Evolutionary conservation across 163 green algal genomes (phyloP), one percentile per base, ranked within the genome.

Genomic region (Chloromonas sp.): DNA sequence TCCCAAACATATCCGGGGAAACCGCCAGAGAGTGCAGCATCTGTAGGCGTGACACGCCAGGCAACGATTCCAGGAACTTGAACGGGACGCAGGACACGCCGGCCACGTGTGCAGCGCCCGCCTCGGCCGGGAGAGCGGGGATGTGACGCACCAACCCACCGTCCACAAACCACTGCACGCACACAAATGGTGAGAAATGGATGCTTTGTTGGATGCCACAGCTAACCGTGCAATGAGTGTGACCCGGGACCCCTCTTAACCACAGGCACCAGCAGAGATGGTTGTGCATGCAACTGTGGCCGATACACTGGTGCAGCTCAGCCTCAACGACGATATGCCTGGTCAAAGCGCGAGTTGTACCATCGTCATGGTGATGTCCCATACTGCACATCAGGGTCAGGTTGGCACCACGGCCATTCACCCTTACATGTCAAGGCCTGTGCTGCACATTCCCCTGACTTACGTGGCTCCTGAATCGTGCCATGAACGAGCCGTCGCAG

Each of bases 61-160:
- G 81, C 2, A 84, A 57, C 3, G 62, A 70, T 60, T 84, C 81
- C 81, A 84, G 81, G 81, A 85, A 85, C 79, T 88, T 88, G 82
- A 88, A 84, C 1, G 85, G 85, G 58, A 88, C 82, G 60, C 85
- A 88, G 0, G 82, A 86, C 58, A 88, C 82, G 2, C 85, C 85
- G 3, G 85, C 85, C 2, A 84, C 83, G 58, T 76, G 86, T 5
- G 82, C 58, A 1, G 74, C 78, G 57, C 60, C 14, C 0, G 78
- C 5, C 15, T 84, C 81, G 3, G 62, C 58, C 58, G 86, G 88
- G 2, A 85, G 84, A 0, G 70, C 79, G 0, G 88, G 88, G 60
- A 91, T 86, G 81, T 89, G 88, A 2, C 84, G 82, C 0, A 88
- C 81, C 61, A 89, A 84, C 57, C 88, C 88, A 61, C 88, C 88